Conservation (phyloP, 352 stramenopile species). For the Phytophthora sp. region DNA sequence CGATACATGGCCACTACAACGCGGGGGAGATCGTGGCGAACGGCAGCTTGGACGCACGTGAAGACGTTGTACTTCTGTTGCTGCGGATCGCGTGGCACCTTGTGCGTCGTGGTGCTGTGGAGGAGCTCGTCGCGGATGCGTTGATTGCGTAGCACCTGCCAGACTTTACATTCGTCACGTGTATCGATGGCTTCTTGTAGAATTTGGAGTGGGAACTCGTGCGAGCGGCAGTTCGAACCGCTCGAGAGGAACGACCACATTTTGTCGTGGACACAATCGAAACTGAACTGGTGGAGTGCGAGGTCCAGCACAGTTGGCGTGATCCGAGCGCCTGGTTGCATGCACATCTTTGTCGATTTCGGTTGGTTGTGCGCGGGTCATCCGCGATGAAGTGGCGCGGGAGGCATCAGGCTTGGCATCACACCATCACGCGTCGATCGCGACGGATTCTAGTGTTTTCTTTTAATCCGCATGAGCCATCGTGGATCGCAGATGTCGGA, state of each 20-base stretch:
- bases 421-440: slow-evolving; percentile 26
- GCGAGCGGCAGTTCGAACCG: background rate
- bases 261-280: slow-evolving; percentile 6
- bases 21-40: slow-evolving; percentile 6
- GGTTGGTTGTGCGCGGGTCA: no score
- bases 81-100: slow-evolving; percentile 21
- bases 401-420: no score
- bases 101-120: slow-evolving; percentile 17
- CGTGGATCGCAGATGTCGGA: no score
- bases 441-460: no score
- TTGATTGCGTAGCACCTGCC: slow-evolving; percentile 18
- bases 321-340: slow-evolving; percentile 2
- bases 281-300: slow-evolving; percentile 2
- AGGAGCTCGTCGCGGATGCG: slow-evolving; percentile 24
- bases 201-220: slow-evolving; percentile 22
- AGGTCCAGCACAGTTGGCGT: background rate
- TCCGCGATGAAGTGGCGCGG: no score
- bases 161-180: slow-evolving; percentile 13
- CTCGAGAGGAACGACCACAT: slow-evolving; percentile 24
- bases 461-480: no score
- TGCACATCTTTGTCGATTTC: slow-evolving; percentile 21
- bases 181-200: slow-evolving; percentile 29
- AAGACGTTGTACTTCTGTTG: slow-evolving; percentile 35
- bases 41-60: slow-evolving; percentile 32
- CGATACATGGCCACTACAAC: slow-evolving; percentile 25